A percentile compares a stretch with the other conserved stretches of the same genome.
These are phyloP conservation scores for Rhizoclosmatium globosum DNA, from an alignment of 192 early-diverging fungal genomes.

Conservation along the genomic window DNA sequence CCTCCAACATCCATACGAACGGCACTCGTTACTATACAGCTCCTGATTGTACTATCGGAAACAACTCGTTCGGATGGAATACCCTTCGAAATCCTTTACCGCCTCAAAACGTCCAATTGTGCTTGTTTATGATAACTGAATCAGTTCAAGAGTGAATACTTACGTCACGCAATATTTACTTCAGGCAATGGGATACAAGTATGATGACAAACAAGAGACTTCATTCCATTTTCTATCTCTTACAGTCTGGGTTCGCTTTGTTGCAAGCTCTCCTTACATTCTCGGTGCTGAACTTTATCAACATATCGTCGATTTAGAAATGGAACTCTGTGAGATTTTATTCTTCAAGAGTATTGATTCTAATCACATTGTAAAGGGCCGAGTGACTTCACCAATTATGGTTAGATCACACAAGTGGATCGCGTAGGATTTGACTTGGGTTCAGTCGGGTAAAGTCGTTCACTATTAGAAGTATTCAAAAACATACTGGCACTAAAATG, in stretches of 20 bases:
- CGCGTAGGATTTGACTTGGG: conserved; percentile 1
- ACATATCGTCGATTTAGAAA: not conserved
- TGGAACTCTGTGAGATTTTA: conserved; percentile 11
- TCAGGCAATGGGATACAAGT: conserved; percentile 10
- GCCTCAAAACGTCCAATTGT: not conserved
- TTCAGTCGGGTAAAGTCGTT: not conserved
- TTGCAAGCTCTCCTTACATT: not conserved
- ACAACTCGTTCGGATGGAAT: conserved; percentile 23
- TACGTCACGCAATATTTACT: conserved; percentile 24
- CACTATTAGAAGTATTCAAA: not conserved
- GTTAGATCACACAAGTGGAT: conserved; percentile 13
- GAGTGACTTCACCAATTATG: conserved; percentile 4
- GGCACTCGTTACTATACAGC: not conserved
- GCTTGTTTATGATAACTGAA: not conserved
- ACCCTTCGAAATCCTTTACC: conserved; percentile 1
- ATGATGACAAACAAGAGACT: no score
- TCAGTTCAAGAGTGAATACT: not conserved
- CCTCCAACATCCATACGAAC: not conserved
- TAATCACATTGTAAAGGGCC: conserved; percentile 5
- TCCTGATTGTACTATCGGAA: not conserved
- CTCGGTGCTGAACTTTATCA: conserved; percentile 7
- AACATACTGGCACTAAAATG: no score
- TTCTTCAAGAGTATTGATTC: no score
- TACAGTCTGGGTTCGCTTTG: not conserved
- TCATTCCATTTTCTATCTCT: no score